These are phyloP conservation scores for Racocetra persica DNA, from an alignment of 371 early-diverging fungal genomes.

Conservation along the genomic window DNA sequence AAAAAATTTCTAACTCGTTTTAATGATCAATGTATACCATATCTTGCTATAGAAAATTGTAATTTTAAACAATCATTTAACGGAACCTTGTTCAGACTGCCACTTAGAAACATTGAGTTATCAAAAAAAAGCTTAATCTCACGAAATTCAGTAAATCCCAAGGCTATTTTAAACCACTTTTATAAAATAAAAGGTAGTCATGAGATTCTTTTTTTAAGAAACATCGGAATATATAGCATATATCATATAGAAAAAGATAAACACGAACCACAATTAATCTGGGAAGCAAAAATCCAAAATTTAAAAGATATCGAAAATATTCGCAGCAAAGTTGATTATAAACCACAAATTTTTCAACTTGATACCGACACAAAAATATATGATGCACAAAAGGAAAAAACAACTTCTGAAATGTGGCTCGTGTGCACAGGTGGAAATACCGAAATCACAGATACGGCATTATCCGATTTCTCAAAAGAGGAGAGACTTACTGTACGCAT, in stretches of 20 bases:
- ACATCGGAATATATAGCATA: conserved; percentile 23
- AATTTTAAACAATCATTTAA: conserved; percentile 42
- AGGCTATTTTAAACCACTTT: conserved; percentile 34
- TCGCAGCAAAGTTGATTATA: background rate
- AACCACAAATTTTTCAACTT: background rate
- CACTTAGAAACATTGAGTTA: conserved; percentile 36
- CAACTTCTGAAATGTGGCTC: background rate
- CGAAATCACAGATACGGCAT: too few species aligned
- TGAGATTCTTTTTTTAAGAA: conserved; percentile 47
- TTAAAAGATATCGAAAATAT: background rate
- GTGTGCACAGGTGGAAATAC: background rate
- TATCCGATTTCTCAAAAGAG: background rate
- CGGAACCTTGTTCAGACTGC: conserved; percentile 52
- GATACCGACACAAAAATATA: background rate
- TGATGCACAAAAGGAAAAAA: background rate
- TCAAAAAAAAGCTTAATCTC: background rate
- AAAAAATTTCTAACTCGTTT: conserved; percentile 39
- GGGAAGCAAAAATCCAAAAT: conserved; percentile 1
- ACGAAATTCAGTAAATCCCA: background rate
- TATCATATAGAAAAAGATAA: background rate
- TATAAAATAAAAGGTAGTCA: conserved; percentile 35
- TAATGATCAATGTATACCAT: conserved; percentile 45
- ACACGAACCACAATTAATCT: background rate
- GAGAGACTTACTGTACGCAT: background rate
- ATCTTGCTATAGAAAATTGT: conserved; percentile 42